Evolutionary conservation across 441 rosid genomes (phyloP), one percentile per base, ranked within the genome.

Genomic region (Breynia disticha): DNA sequence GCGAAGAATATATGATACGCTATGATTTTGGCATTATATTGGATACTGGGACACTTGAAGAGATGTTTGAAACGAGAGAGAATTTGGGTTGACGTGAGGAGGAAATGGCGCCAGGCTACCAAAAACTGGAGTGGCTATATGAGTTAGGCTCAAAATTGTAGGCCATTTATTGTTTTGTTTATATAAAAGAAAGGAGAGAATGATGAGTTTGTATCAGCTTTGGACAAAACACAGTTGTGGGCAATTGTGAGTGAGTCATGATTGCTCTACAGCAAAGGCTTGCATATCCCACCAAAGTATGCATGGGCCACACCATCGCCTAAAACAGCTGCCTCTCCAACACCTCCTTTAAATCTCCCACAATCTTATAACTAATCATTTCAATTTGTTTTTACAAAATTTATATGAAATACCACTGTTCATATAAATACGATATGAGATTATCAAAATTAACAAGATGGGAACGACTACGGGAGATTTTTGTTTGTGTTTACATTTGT

Each of bases 241-340:
- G 46, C n/a, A 19, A 44, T 35, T 54, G 44, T 24, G 32, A 46
- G 44, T 28, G 20, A 63, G 71, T 48, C 74, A 78, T 78, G 67
- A 78, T 73, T 67, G 64, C 73, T 38, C 15, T 14, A 53, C 55
- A 52, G 62, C 67, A 68, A 61, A 59, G 67, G 51, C 50, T 57
- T 50, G n/a, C 16, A 22, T 42, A 48, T 3, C 52, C 47, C 46
- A 11, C 44, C 72, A 61, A 51, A 50, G 71, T n/a, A n/a, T n/a
- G 65, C 52, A 66, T 77, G 82, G 77, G 68, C 82, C 82, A 66
- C 70, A 66, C 70, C 72, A 62, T 69, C 53, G 55, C 59, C 62
- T 59, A 50, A 45, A n/a, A 66, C 64, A 53, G 48, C 59, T 13
- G 48, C 62, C 16, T 16, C 37, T 11, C 46, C 51, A 57, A 63